Percentiles rank a stretch among this genome's conserved stretches.
phyloP scores from a whole-genome alignment of 257 asterid genomes.

The Plantago major region DNA sequence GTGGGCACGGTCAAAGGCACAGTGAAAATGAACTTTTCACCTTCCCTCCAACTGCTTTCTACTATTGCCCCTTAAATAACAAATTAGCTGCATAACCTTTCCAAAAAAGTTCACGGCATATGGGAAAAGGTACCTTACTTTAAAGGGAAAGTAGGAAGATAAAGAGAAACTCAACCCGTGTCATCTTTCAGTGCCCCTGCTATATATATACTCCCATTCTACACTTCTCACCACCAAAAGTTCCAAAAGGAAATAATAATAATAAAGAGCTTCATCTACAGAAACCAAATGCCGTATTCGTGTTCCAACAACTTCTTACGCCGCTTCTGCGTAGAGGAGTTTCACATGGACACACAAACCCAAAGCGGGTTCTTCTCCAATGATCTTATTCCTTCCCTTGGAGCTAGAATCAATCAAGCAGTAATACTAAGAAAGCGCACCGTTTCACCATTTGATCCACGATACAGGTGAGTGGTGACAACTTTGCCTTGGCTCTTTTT shows the following conservation, averaged over 20 bases:
- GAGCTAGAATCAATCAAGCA: slow-evolving; percentile 60
- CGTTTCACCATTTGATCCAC: slow-evolving; percentile 65
- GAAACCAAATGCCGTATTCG: slow-evolving; percentile 41
- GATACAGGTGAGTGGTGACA: slow-evolving; percentile 63
- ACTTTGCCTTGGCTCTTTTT: background rate
- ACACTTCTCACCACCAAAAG: slow-evolving; percentile 15
- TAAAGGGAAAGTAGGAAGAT: slow-evolving; percentile 28
- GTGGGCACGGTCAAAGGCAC: background rate
- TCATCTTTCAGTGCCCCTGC: slow-evolving; percentile 18
- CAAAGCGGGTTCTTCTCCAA: slow-evolving; percentile 59
- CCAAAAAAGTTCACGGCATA: slow-evolving; percentile 14
- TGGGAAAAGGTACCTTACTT: slow-evolving; percentile 32
- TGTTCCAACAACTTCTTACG: slow-evolving; percentile 44
- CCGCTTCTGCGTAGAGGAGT: slow-evolving; percentile 67
- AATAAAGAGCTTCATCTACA: slow-evolving; percentile 3
- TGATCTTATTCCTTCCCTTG: slow-evolving; percentile 84
- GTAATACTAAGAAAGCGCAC: slow-evolving; percentile 50
- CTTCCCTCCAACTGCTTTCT: background rate
- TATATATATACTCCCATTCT: slow-evolving; percentile 38
- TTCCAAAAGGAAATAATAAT: background rate
- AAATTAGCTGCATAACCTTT: slow-evolving; percentile 36
- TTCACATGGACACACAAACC: slow-evolving; percentile 25
- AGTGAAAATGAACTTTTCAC: background rate
- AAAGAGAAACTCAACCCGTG: slow-evolving; percentile 11
- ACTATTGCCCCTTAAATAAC: slow-evolving; percentile 7